phyloP scores from a whole-genome alignment of 768 basidiomycete species.

The Rhizopogon roseolus region DNA sequence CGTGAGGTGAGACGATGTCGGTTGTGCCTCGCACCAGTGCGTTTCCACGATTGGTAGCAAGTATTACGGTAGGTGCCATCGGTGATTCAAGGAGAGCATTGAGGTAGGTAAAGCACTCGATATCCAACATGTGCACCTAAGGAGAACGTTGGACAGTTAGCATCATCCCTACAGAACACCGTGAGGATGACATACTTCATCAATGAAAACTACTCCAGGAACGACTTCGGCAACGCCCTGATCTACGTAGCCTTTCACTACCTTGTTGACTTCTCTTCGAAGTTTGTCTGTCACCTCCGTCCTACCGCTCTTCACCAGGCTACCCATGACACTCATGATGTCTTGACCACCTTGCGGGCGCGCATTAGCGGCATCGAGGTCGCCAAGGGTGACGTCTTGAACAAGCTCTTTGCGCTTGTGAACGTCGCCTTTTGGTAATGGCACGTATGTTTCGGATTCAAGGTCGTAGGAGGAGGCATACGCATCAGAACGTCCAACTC shows the following conservation, averaged over 20 bases:
- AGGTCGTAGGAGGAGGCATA: constrained; percentile 97
- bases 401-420: constrained; percentile 95
- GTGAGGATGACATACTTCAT: constrained; percentile 64
- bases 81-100: constrained; percentile 93
- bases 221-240: constrained; percentile 98
- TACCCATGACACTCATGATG: constrained; percentile 98
- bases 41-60: constrained; percentile 95
- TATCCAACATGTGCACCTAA: constrained; percentile 99
- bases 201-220: constrained; percentile 97
- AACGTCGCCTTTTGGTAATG: constrained; percentile 93
- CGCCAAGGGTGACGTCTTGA: constrained; percentile 92
- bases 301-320: constrained; percentile 83
- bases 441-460: constrained; percentile 98
- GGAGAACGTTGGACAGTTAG: background rate
- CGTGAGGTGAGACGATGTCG: constrained; percentile 89
- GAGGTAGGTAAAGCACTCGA: constrained; percentile 98
- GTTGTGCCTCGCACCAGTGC: constrained; percentile 89
- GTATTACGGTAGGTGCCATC: constrained; percentile 95
- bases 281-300: constrained; percentile 98
- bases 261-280: constrained; percentile 92
- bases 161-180: background rate
- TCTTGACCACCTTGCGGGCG: constrained; percentile 96
- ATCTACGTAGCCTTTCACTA: constrained; percentile 95
- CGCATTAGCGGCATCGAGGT: constrained; percentile 95
- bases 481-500: constrained; percentile 94